Evolutionary conservation across 345 rosid genomes (phyloP), one percentile per base, ranked within the genome.

Genomic region (Salix purpurea): DNA sequence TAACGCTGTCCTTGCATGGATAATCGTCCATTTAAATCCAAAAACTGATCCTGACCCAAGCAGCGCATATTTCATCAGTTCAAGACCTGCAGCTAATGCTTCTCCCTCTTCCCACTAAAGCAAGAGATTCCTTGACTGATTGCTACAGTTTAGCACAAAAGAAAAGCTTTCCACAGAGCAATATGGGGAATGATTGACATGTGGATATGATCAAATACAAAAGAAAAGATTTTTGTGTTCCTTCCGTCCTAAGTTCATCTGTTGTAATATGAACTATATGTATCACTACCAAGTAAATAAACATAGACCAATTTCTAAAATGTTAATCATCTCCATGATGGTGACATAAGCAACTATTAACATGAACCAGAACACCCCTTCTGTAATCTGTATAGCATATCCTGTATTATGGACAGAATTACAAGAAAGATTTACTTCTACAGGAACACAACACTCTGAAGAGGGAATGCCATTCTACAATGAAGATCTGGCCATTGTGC

Each of bases 401-500:
- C 32, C 21, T 65, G 40, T 65, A 34, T 12, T 65, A 34, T 30
- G 30, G 34, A 32, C 39, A 65, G 8, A 42, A 65, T 28, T 16
- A 12, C 40, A 18, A 12, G 37, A 32, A 65, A 30, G 26, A 30
- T 11, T 65, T 65, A 65, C 40, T 34, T 37, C 69, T 65, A 65
- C 44, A 65, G 34, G 21, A 30, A 5, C 32, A 30, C 69, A 34
- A 23, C 36, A 26, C 21, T 30, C 40, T 65, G 5, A 34, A 30
- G 40, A 15, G 40, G 32, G 69, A 30, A 24, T 13, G 14, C 32
- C 23, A 14, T 34, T 21, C 39, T 24, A 44, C 13, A 72, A 52
- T n/a, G 61, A 52, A 36, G 69, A 71, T 28, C 50, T 42, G 2
- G 64, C 32, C 75, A 77, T 79, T 19, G 80, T 37, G 68, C 70